A percentile compares a stretch with the other conserved stretches of the same genome.
Evolutionary conservation across 495 filamentous ascomycete genomes (phyloP).

Genomic region (Penicillium canariense): DNA sequence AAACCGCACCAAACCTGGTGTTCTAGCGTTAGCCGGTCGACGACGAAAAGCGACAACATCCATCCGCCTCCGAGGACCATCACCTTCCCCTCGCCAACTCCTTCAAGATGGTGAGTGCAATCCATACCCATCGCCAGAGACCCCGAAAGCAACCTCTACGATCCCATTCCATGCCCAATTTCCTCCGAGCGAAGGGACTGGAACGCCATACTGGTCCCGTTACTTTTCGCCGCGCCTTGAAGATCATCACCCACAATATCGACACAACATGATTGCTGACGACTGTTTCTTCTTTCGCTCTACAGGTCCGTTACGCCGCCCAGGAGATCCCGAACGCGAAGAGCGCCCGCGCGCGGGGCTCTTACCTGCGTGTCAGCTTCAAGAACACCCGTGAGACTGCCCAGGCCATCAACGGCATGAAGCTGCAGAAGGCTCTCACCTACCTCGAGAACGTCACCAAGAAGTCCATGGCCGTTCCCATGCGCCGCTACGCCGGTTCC

Average conservation of each 20-base stretch:
- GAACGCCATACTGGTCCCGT: not conserved
- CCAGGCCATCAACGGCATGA: slow-evolving; percentile 99
- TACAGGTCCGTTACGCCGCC: slow-evolving; percentile 96
- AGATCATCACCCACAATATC: not conserved
- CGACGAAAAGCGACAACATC: slow-evolving; percentile 49
- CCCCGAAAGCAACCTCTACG: slow-evolving; percentile 5
- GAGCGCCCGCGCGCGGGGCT: slow-evolving; percentile 93
- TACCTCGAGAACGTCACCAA: slow-evolving; percentile 96
- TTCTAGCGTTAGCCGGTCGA: slow-evolving; percentile 38
- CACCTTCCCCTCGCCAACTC: slow-evolving; percentile 45
- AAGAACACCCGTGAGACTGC: slow-evolving; percentile 99
- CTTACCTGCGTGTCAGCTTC: slow-evolving; percentile 98
- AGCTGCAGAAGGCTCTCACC: slow-evolving; percentile 85
- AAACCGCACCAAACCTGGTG: slow-evolving; percentile 41
- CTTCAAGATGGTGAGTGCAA: slow-evolving; percentile 56
- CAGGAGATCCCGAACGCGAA: slow-evolving; percentile 83
- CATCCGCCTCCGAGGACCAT: slow-evolving; percentile 49
- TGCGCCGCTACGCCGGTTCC: slow-evolving; percentile 92
- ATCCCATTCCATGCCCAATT: slow-evolving; percentile 11
- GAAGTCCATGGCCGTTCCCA: slow-evolving; percentile 94
- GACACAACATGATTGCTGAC: slow-evolving; percentile 30
- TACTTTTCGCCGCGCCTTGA: not conserved
- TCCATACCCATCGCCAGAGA: slow-evolving; percentile 16
- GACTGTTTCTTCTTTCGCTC: slow-evolving; percentile 25
- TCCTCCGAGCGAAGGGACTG: not conserved